Evolutionary conservation across 192 early-diverging fungal genomes (phyloP).

Genomic region (Spizellomyces punctatus): DNA sequence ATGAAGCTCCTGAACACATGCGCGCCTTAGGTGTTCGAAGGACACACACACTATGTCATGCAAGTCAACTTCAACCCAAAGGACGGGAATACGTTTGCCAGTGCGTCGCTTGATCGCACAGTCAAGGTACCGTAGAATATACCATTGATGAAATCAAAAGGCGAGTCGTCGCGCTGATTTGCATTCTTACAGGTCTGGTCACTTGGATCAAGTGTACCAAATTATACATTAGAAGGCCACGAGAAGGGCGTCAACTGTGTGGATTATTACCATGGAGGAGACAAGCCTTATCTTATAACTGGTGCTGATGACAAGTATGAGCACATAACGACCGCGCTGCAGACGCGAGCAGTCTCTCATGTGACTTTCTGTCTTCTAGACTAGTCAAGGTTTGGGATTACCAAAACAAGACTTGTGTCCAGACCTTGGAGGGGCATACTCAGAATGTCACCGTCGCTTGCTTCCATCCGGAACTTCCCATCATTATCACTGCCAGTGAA

Average conservation of each 20-base stretch:
- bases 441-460: slow-evolving; percentile 89
- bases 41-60: slow-evolving; percentile 98
- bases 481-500: slow-evolving; percentile 93
- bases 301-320: slow-evolving; percentile 90
- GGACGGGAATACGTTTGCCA: slow-evolving; percentile 98
- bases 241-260: slow-evolving; percentile 97
- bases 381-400: slow-evolving; percentile 98
- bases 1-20: not conserved
- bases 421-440: slow-evolving; percentile 96
- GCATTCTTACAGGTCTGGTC: slow-evolving; percentile 74
- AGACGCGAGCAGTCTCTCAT: not conserved
- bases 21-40: slow-evolving; percentile 79
- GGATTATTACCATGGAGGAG: slow-evolving; percentile 97
- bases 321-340: not conserved
- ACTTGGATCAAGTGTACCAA: slow-evolving; percentile 86
- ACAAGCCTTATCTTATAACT: slow-evolving; percentile 96
- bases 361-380: slow-evolving; percentile 35
- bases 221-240: slow-evolving; percentile 97
- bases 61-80: slow-evolving; percentile 98
- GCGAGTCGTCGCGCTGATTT: not conserved
- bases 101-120: slow-evolving; percentile 92
- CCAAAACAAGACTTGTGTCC: slow-evolving; percentile 99
- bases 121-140: slow-evolving; percentile 67
- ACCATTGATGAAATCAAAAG: not conserved
- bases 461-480: slow-evolving; percentile 96